phyloP scores from a whole-genome alignment of 2,329 filamentous ascomycete genomes.

The Neophaeococcomyces aloes region DNA sequence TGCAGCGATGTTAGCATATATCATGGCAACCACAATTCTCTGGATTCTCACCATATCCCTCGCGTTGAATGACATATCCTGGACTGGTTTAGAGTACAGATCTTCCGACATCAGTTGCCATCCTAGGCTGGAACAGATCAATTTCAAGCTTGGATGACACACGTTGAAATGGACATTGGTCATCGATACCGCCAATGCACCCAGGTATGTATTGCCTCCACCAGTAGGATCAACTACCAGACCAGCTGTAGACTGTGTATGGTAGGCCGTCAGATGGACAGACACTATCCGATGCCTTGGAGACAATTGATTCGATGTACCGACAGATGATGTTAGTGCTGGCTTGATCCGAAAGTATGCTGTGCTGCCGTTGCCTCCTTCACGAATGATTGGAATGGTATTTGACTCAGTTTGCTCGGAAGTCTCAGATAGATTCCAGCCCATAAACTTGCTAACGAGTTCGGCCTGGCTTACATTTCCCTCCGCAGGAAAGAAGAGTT shows the following conservation, averaged over 20 bases:
- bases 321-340: not conserved
- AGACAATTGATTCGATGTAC: no score
- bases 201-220: constrained; percentile 82
- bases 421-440: constrained; percentile 15
- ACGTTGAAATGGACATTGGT: constrained; percentile 27
- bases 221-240: constrained; percentile 82
- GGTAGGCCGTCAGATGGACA: constrained; percentile 69
- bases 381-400: constrained; percentile 39
- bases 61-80: not conserved
- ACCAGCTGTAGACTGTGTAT: constrained; percentile 33
- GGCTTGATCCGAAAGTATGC: constrained; percentile 30
- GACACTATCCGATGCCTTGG: not conserved
- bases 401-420: not conserved
- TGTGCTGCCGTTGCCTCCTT: constrained; percentile 51
- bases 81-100: not conserved
- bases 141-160: constrained; percentile 17
- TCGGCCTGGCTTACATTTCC: constrained; percentile 20
- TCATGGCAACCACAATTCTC: constrained; percentile 51
- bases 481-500: constrained; percentile 58
- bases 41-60: not conserved
- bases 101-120: constrained; percentile 7
- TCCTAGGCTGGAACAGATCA: not conserved
- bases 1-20: constrained; percentile 71
- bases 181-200: constrained; percentile 48
- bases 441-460: constrained; percentile 29